phyloP scores from a whole-genome alignment of 805 yeast genomes.

The Tetrapisispora arboricola region DNA sequence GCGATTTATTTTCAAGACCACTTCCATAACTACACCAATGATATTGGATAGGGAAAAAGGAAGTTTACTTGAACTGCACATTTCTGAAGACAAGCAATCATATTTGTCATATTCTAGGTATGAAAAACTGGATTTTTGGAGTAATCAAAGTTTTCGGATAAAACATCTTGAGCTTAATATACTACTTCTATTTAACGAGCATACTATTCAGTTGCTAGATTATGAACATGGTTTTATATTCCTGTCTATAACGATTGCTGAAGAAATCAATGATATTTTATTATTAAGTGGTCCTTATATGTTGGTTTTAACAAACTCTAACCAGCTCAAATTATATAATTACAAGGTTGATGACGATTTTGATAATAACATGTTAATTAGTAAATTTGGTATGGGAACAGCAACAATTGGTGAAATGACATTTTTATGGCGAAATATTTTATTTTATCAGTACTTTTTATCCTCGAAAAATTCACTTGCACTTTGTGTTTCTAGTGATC shows the following conservation, averaged over 20 bases:
- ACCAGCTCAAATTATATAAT: conserved; percentile 14
- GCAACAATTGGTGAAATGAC: conserved; percentile 13
- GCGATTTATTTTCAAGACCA: too few species aligned
- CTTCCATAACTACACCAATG: too few species aligned
- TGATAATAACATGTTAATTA: conserved; percentile 4
- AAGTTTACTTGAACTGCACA: conserved; percentile 3
- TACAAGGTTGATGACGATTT: conserved; percentile 20
- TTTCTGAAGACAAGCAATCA: background rate
- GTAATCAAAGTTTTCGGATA: conserved; percentile 10
- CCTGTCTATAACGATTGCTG: conserved; percentile 11
- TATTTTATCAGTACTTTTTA: conserved; percentile 20
- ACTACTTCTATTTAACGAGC: conserved; percentile 12
- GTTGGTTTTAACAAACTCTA: conserved; percentile 15
- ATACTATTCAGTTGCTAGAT: conserved; percentile 17
- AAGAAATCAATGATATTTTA: conserved; percentile 17
- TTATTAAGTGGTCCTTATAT: conserved; percentile 11
- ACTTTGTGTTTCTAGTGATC: conserved; percentile 18
- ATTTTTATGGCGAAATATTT: conserved; percentile 20
- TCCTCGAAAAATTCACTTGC: conserved; percentile 12
- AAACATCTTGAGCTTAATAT: conserved; percentile 15
- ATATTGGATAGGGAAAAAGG: too few species aligned
- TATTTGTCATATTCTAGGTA: conserved; percentile 12
- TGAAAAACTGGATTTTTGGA: conserved; percentile 15
- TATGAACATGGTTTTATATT: conserved; percentile 21
- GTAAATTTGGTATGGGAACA: conserved; percentile 13